Evolutionary conservation across 2,329 filamentous ascomycete species (phyloP), one percentile per base, ranked within the genome.

Genomic region (Grosmannia penicillata): DNA sequence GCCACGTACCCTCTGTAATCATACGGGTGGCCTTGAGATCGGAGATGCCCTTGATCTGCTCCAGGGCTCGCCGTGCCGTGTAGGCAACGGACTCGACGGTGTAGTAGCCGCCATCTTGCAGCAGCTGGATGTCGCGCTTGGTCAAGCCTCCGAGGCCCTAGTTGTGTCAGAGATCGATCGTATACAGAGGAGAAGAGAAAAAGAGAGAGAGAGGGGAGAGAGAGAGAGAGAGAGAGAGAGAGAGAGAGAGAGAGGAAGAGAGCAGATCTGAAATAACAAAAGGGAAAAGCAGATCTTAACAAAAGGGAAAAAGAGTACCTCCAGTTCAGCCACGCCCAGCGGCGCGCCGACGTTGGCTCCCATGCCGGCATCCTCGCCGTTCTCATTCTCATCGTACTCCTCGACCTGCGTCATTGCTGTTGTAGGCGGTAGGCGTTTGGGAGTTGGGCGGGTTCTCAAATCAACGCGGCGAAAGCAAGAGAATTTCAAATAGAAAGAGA

Each of bases 21-120:
- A 98, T 78, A 55, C 96, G 96, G 25, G 75, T 78, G 3, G 93
- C 91, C 57, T 98, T 98, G 53, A 93, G 82, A 60, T 96, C 89
- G 1, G 91, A 98, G 25, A 98, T 94, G 41, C 91, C 91, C 58
- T 96, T 98, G 60, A 98, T 89, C 56, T 93, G 85, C 58, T 98
- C 89, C 15, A 98, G 64, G 40, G 80, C 66, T 52, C 89, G 75
- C 38, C 72, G 82, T 55, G 91, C 75, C 4, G 75, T 96, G 56
- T 98, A 98, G 36, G 91, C 91, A 43, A 98, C 82, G 3, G 87
- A 80, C 59, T 98, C 91, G 27, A 98, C 86, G 0, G 91, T 98
- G 56, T 96, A 85, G 58, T 78, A 96, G 6, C 91, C 91, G 28
- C 83, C 87, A 52, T 96, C 89, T 15, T 93, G 67, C 18, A 98